Evolutionary conservation across 106 monocot genomes (phyloP).

Genomic region (Phalaenopsis equestris): DNA sequence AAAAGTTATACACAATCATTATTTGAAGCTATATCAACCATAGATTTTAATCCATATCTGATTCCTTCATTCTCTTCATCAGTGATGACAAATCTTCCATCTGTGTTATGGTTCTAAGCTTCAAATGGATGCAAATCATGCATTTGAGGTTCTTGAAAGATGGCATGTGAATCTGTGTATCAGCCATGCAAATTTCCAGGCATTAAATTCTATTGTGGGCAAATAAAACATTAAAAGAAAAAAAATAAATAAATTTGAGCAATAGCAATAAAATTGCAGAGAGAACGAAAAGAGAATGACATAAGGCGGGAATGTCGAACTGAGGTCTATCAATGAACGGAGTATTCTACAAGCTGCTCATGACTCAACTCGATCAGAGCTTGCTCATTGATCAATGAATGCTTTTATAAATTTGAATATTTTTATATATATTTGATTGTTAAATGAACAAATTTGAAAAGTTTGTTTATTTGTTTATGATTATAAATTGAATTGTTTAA

Average conservation of each 20-base stretch:
- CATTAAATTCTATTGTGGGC: background rate
- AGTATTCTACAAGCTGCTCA: no score
- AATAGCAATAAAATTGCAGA: background rate
- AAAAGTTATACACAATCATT: conserved; percentile 3
- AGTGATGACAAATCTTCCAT: background rate
- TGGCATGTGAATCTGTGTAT: background rate
- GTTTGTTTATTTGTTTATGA: no score
- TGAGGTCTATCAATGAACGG: no score
- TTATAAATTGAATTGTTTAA: no score
- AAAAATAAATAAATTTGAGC: background rate
- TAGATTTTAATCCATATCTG: background rate
- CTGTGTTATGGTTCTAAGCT: background rate
- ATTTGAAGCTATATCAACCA: background rate
- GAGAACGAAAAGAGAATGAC: background rate
- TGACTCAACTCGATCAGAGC: no score
- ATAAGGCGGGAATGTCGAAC: no score
- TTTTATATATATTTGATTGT: no score
- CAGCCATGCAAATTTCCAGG: background rate
- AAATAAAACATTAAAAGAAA: background rate
- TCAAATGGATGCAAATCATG: background rate
- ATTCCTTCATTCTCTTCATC: background rate
- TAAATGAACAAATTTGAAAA: no score
- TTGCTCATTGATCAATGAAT: no score
- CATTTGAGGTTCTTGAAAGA: background rate
- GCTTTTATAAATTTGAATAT: no score